Base-by-base conservation (phyloP, 768 basidiomycete genomes). In the Suillus clintonianus region DNA sequence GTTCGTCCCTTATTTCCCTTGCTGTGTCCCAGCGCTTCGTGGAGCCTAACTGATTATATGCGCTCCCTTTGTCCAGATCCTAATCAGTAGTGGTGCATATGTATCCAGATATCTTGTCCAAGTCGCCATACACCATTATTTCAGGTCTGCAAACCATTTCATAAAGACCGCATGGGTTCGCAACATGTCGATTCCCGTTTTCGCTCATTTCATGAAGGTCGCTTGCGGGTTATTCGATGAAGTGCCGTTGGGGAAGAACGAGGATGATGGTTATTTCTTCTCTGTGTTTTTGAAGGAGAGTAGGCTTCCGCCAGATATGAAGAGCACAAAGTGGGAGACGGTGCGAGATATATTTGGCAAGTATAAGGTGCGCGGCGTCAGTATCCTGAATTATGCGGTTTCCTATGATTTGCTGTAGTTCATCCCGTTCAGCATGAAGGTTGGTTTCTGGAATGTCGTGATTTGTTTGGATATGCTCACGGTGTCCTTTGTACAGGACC, bases 81-180 rank as follows among this genome's bases (percentile, higher is more conserved):
- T 93, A 61, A 78, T 92, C 63, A 80, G 84, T 58, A 91, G 89
- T 68, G 90, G 90, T 60, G 91, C 90, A 60, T 89, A 90, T 71
- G 74, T 92, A 65, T 92, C 91, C 65, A 85, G 91, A 55, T 93
- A 93, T 77, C 82, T 93, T 54, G 82, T 89, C 53, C 91, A 93
- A 75, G 82, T 89, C 59, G 89, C 90, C 41, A 86, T 89, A 60
- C 90, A 92, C 64, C 91, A 92, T 71, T 91, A 87, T 72, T 93
- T 91, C 73, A 84, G 88, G 65, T 85, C 89, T 3, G 85, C 86
- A 64, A 78, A 85, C 34, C 89, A 89, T 64, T 93, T 92, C 67
- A 85, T 92, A 75, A 91, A 91, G 76, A 84, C 88, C 1, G 77
- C 78, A 27, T 93, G 91, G 91, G 89, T 89, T 67, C 84, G 90